Base-by-base conservation (phyloP, 257 asterid species). In the Catharanthus roseus region DNA sequence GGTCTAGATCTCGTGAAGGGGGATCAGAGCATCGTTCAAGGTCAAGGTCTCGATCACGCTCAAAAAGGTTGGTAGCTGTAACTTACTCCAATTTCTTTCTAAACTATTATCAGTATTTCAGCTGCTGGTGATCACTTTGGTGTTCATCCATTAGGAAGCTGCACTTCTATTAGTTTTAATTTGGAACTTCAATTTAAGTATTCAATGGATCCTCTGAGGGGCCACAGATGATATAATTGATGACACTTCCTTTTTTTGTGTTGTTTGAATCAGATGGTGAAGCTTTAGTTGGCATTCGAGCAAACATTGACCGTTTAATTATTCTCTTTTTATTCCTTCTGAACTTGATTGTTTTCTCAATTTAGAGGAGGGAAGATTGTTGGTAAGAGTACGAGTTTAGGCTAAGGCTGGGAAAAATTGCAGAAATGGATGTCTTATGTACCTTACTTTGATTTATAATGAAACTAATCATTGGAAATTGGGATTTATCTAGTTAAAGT, bases 1-100 rank as follows among this genome's bases (percentile, higher is more conserved):
- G 90, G 81, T 87, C 97, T 74, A 79, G 85, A 65, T 92, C 97
- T 67, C 92, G 79, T 47, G 92, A 74, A 75, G 84, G 85, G 82
- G 87, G 73, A 79, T 83, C 93, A 34, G 92, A 87, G 72, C 92
- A 71, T 70, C 86, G 85, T 75, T 87, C 97, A 67, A 83, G 91
- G 85, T 89, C 72, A 44, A 47, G 72, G 58, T 67, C 98, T 67
- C 95, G 93, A 72, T 88, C 96, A 57, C 90, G 89, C 71, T 90
- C 96, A 50, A 92, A 90, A 80, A 92, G 98, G 97, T 92, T 23
- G 5, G 45, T 18, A 11, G 24, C 28, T 61, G 24, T 33, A 61
- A 31, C 41, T 31, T 16, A 15, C 42, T 6, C 3, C 65, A 60
- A 60, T 60, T 60, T 60, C 6, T 38, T 65, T 21, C 9, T 65